These are phyloP conservation scores for Alternaria consortialis DNA, from an alignment of 2,329 filamentous ascomycete genomes.

Conservation along the genomic window DNA sequence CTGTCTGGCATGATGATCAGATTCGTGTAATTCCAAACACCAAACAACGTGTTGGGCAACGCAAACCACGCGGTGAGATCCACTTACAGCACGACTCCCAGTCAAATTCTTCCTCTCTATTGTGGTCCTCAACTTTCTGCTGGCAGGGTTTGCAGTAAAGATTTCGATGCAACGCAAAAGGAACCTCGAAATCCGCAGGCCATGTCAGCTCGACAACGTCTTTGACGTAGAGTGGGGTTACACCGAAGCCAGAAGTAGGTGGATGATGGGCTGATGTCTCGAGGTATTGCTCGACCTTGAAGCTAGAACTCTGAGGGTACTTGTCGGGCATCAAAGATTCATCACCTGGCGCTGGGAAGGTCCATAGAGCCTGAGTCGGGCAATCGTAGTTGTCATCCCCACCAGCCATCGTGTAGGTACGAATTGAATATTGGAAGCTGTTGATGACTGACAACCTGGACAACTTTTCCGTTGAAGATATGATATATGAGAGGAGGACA, in stretches of 20 bases:
- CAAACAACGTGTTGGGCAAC: not conserved
- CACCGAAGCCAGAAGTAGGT: not conserved
- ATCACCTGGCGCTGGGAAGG: not conserved
- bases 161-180: not conserved
- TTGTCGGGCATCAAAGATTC: not conserved
- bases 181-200: not conserved
- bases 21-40: no score
- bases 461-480: not conserved
- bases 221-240: not conserved
- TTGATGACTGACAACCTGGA: not conserved
- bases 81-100: conserved; percentile 4
- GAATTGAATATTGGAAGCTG: not conserved
- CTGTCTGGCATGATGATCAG: not conserved
- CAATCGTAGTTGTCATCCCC: not conserved
- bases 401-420: not conserved
- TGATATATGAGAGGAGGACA: not conserved
- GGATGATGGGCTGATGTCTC: not conserved
- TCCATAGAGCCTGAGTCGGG: not conserved
- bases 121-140: not conserved
- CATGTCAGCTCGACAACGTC: not conserved
- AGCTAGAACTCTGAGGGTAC: not conserved
- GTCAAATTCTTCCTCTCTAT: not conserved
- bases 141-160: not conserved
- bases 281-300: not conserved
- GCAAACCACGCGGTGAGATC: not conserved